Conservation (phyloP, 2,329 filamentous ascomycete genomes). For the Parastagonospora avenae region DNA sequence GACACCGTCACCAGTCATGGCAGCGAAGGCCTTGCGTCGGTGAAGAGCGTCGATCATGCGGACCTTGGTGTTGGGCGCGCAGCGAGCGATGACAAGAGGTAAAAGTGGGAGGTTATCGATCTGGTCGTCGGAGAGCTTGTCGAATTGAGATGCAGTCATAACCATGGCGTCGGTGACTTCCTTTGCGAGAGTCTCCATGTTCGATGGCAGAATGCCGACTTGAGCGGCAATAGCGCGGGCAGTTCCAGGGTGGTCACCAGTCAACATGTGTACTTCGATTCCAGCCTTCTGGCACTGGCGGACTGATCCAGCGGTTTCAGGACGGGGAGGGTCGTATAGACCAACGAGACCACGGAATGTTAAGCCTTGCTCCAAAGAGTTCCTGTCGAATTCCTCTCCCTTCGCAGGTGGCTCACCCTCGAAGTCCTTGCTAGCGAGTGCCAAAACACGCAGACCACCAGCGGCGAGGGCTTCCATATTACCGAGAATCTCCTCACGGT, state of each 20-base stretch:
- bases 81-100: slow-evolving; percentile 52
- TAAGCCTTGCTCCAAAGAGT: slow-evolving; percentile 68
- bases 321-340: slow-evolving; percentile 82
- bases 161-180: slow-evolving; percentile 35
- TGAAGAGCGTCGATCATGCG: slow-evolving; percentile 53
- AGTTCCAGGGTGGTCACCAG: slow-evolving; percentile 53
- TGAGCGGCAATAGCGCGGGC: slow-evolving; percentile 53
- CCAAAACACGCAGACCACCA: slow-evolving; percentile 71
- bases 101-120: slow-evolving; percentile 48
- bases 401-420: slow-evolving; percentile 50
- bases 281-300: slow-evolving; percentile 35
- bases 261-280: slow-evolving; percentile 55
- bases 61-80: slow-evolving; percentile 52
- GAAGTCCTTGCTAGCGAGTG: slow-evolving; percentile 61
- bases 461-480: slow-evolving; percentile 72
- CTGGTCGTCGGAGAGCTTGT: slow-evolving; percentile 49
- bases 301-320: slow-evolving; percentile 69
- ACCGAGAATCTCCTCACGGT: slow-evolving; percentile 61
- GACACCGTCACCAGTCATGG: slow-evolving; percentile 53
- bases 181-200: slow-evolving; percentile 45
- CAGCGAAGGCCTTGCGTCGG: slow-evolving; percentile 47
- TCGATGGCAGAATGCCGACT: slow-evolving; percentile 51
- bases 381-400: slow-evolving; percentile 57
- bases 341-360: slow-evolving; percentile 78
- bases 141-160: slow-evolving; percentile 48